Evolutionary conservation across 331 rosid genomes (phyloP), one percentile per base, ranked within the genome.

Genomic region (Pyrus hybrid): DNA sequence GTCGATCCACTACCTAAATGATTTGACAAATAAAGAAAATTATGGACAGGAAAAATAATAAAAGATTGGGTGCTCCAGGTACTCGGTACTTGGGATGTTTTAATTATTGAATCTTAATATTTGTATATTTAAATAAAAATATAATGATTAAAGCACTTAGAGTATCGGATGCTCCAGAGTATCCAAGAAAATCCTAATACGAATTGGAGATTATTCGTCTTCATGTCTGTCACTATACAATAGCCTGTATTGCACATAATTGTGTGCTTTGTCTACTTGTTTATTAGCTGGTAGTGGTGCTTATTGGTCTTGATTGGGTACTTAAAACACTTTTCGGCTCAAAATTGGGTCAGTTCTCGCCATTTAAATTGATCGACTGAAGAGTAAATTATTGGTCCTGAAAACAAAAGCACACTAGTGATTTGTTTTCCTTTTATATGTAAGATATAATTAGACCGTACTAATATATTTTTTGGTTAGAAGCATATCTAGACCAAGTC

Each of bases 181-280:
- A 35, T 35, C 12, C 4, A 35, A 35, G 1, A 35, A 35, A 35
- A 1, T 35, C 43, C 12, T 35, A 35, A 60, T 35, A 11, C 18
- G 41, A 72, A 58, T 20, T 72, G 41, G 33, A 63, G 37, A 37
- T n/a, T 35, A 35, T 9, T 35, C 43, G 12, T 35, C 43, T 35
- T 35, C 45, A 37, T 37, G 45, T 37, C 13, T 43, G 67, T 60
- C 75, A 54, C 61, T 56, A 6, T 51, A 17, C 21, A 51, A 6
- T 32, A 25, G 37, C 35, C 68, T 72, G 67, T 58, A 8, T 23
- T 35, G 76, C 76, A 72, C 76, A 72, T 33, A 58, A 35, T 53
- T 16, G 77, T 60, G 41, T 43, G 25, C 43, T 32, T 49, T 13
- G 56, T 29, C 17, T 29, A 23, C 45, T 37, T 37, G 37, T 28